Evolutionary conservation across 192 early-diverging fungal genomes (phyloP), one percentile per base, ranked within the genome.

Genomic region (Spizellomyces punctatus): DNA sequence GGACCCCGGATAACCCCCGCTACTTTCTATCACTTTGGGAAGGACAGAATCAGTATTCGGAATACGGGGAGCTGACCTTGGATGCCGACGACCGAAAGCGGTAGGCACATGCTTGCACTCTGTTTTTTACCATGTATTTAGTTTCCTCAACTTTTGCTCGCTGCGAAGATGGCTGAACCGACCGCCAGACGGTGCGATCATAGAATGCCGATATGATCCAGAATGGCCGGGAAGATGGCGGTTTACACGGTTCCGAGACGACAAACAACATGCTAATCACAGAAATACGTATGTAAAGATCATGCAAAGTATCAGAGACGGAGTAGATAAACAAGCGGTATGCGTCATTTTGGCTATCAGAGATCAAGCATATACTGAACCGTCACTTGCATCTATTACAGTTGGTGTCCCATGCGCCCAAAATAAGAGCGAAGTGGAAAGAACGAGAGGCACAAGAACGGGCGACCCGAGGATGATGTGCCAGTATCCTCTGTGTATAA

Each of bases 181-280:
- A 42, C 78, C 76, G 8, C 80, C 77, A 17, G 63, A 76, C 57
- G 82, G 80, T 5, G 56, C 69, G 36, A 88, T 89, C 17, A 75
- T 78, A 12, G 84, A 86, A 63, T 89, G 82, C 59, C 75, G 81
- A 49, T 89, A 82, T 71, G 88, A 89, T 66, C 82, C 84, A 12
- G 52, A 79, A 6, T 83, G 84, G 84, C 76, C 79, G 0, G 78
- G 76, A 43, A 12, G 61, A 27, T 88, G 86, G 86, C 62, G 78
- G 46, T 88, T 88, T 66, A 59, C 64, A 46, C 76, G 86, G 10
- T 86, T 82, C 63, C 74, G 86, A 10, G 81, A 85, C 62, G 86
- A 88, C 71, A 88, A 88, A 59, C 71, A 70, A 16, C 75, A 74
- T 22, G 80, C 82, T n/a, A 88, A 88, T 73, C 81, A 87, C 57